Percentiles rank a stretch among this genome's conserved stretches.
phyloP scores from a whole-genome alignment of 345 rosid species.

The Turritis glabra region DNA sequence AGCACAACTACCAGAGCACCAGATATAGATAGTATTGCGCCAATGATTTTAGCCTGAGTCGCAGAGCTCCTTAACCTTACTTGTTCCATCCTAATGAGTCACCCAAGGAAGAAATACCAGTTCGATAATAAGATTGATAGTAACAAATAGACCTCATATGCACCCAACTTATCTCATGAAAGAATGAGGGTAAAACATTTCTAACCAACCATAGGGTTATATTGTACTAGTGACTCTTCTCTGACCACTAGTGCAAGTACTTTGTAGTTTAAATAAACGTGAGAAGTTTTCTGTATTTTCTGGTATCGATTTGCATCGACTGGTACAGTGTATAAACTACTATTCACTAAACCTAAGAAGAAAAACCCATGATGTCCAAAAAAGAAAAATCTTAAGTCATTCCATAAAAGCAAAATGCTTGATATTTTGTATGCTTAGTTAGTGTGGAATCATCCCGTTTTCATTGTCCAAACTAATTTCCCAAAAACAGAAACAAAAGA shows the following conservation, averaged over 20 bases:
- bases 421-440: background rate
- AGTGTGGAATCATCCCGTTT: background rate
- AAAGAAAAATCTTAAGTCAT: background rate
- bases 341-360: no score
- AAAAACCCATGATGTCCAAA: background rate
- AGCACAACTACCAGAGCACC: conserved; percentile 34
- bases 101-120: background rate
- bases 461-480: background rate
- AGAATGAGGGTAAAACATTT: background rate
- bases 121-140: background rate
- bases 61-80: conserved; percentile 32
- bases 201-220: background rate
- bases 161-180: conserved; percentile 3
- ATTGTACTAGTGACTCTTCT: background rate
- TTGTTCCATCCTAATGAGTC: conserved; percentile 25
- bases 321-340: background rate
- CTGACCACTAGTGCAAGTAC: background rate
- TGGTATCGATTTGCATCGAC: background rate
- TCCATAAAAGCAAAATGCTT: background rate
- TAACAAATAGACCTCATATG: background rate
- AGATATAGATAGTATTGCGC: conserved; percentile 34
- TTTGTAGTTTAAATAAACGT: background rate
- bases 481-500: background rate
- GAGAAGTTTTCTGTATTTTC: background rate
- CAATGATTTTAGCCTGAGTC: conserved; percentile 34